A percentile compares a stretch with the other conserved stretches of the same genome.
Evolutionary conservation across 768 basidiomycete genomes (phyloP).

Genomic region (Hortiboletus campestris): DNA sequence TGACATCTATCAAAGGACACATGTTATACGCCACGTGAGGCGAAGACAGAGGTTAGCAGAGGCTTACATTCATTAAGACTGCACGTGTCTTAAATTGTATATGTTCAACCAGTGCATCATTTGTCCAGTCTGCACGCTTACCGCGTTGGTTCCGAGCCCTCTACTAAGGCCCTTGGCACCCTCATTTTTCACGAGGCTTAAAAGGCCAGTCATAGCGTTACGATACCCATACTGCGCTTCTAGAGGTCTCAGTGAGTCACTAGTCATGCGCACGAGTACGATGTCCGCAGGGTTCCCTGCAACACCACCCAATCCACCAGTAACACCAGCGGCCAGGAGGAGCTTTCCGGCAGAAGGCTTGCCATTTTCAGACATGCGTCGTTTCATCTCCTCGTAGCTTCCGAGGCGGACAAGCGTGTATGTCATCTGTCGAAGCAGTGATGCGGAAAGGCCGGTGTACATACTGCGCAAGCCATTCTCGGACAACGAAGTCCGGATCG

Average conservation of each 20-base stretch:
- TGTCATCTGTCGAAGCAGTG: slow-evolving; percentile 85
- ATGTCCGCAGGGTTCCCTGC: slow-evolving; percentile 84
- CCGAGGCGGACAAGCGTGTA: slow-evolving; percentile 87
- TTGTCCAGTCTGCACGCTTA: slow-evolving; percentile 33
- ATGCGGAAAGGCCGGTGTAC: slow-evolving; percentile 80
- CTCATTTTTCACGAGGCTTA: slow-evolving; percentile 62
- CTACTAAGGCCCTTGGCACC: slow-evolving; percentile 66
- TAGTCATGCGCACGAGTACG: slow-evolving; percentile 83
- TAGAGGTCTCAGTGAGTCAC: slow-evolving; percentile 72
- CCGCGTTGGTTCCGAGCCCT: slow-evolving; percentile 78
- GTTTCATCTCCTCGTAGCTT: slow-evolving; percentile 76
- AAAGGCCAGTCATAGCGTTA: slow-evolving; percentile 75
- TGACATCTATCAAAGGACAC: slow-evolving; percentile 48
- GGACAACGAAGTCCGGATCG: slow-evolving; percentile 62
- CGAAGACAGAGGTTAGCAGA: slow-evolving; percentile 18
- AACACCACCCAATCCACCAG: slow-evolving; percentile 80
- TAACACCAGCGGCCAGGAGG: slow-evolving; percentile 62
- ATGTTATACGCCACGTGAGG: slow-evolving; percentile 1
- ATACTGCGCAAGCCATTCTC: slow-evolving; percentile 71
- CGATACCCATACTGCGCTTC: slow-evolving; percentile 75
- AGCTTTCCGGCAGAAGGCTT: slow-evolving; percentile 54
- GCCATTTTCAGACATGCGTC: slow-evolving; percentile 47
- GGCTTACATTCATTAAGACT: slow-evolving; percentile 70
- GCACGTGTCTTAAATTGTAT: slow-evolving; percentile 48
- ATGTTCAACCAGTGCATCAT: slow-evolving; percentile 7